A percentile compares a stretch with the other conserved stretches of the same genome.
Evolutionary conservation across 2,329 filamentous ascomycete genomes (phyloP).

Genomic region (Sclerotinia trifoliorum): DNA sequence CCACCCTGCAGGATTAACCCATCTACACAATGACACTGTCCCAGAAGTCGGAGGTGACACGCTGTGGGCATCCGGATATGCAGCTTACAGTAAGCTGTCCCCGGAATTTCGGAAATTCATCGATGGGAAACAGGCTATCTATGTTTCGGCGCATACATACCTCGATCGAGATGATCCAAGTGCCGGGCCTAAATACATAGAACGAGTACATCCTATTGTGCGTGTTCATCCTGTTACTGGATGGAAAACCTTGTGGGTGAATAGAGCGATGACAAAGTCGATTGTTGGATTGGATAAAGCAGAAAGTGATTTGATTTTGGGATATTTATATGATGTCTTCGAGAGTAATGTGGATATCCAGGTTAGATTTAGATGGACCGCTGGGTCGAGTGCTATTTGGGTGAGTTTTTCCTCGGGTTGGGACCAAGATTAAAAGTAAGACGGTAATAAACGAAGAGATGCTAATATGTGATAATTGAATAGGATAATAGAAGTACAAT

Average conservation of each 20-base stretch:
- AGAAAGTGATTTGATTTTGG: slow-evolving; percentile 66
- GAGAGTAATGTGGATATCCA: slow-evolving; percentile 69
- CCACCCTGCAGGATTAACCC: slow-evolving; percentile 68
- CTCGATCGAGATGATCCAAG: slow-evolving; percentile 61
- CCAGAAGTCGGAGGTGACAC: slow-evolving; percentile 62
- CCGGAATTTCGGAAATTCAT: slow-evolving; percentile 69
- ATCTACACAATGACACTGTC: slow-evolving; percentile 68
- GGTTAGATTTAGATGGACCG: slow-evolving; percentile 69
- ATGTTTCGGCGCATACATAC: slow-evolving; percentile 64
- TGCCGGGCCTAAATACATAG: slow-evolving; percentile 63
- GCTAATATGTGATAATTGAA: not conserved
- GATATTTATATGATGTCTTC: slow-evolving; percentile 66
- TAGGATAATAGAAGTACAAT: slow-evolving; percentile 69
- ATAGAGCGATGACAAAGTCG: slow-evolving; percentile 64
- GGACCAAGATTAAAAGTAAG: not conserved
- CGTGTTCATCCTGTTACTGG: slow-evolving; percentile 70
- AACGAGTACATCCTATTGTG: slow-evolving; percentile 66
- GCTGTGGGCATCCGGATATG: slow-evolving; percentile 69
- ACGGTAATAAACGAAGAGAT: not conserved
- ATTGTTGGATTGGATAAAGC: slow-evolving; percentile 68
- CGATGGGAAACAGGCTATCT: slow-evolving; percentile 64
- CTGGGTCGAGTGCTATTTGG: slow-evolving; percentile 65
- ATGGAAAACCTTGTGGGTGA: slow-evolving; percentile 73
- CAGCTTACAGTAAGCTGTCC: slow-evolving; percentile 71
- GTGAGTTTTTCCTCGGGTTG: not conserved